Percentiles rank a stretch among this genome's conserved stretches.
Evolutionary conservation across 2,329 filamentous ascomycete genomes (phyloP).

Genomic region (Colletotrichum somersetense): DNA sequence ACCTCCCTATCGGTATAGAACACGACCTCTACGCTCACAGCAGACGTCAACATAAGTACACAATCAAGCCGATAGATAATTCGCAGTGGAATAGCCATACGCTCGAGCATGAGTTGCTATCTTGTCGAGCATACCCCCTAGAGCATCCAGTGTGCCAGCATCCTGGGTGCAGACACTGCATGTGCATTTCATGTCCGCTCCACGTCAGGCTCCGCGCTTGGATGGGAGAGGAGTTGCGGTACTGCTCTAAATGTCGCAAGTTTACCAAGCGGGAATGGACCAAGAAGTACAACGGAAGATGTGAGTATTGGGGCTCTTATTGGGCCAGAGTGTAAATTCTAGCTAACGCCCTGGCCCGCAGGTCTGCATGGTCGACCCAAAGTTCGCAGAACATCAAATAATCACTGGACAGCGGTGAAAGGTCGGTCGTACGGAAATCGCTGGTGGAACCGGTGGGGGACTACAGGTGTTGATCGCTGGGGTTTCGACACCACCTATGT

Average conservation of each 20-base stretch:
- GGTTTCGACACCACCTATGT: background rate
- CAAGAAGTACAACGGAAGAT: conserved; percentile 24
- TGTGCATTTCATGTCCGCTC: conserved; percentile 24
- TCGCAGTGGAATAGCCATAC: no score
- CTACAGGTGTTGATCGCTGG: background rate
- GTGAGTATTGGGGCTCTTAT: conserved; percentile 1
- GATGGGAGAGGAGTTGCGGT: background rate
- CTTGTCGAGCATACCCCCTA: background rate
- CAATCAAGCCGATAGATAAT: background rate
- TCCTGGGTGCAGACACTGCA: conserved; percentile 22
- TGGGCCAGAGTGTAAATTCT: rapidly evolving
- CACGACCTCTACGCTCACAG: background rate
- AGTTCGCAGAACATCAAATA: conserved; percentile 6
- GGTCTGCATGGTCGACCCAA: conserved; percentile 19
- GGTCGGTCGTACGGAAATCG: conserved; percentile 16
- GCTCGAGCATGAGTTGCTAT: background rate
- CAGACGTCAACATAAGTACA: background rate
- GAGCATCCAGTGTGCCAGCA: conserved; percentile 1
- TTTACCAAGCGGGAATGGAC: conserved; percentile 10
- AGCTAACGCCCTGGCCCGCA: background rate
- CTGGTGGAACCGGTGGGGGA: conserved; percentile 28
- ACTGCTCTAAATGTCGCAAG: conserved; percentile 18
- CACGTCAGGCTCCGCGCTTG: background rate
- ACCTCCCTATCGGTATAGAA: background rate
- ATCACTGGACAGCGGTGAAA: conserved; percentile 27